phyloP scores from a whole-genome alignment of 163 green algal genomes.

The Scenedesmus sp. region DNA sequence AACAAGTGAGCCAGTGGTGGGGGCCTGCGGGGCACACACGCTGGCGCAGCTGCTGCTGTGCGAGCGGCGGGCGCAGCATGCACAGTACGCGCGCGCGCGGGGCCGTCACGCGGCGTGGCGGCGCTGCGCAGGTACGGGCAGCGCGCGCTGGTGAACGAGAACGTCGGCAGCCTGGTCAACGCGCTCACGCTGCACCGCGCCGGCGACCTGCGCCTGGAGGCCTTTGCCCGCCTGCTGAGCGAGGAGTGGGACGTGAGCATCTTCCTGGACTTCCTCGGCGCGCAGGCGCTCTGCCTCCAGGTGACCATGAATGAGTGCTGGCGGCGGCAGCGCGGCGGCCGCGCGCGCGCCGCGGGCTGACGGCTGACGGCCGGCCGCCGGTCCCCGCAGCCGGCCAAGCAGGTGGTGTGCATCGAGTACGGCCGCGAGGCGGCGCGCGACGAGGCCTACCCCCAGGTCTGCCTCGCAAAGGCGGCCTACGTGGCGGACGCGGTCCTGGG shows the following conservation, averaged over 20 bases:
- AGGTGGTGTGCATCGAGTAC: slow-evolving; percentile 62
- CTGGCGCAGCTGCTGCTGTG: no score
- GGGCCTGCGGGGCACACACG: no score
- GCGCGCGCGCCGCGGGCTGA: no score
- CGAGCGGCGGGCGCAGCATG: no score
- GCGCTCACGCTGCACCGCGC: slow-evolving; percentile 55
- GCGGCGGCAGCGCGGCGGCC: no score
- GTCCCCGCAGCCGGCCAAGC: slow-evolving; percentile 44
- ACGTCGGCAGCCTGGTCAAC: slow-evolving; percentile 61
- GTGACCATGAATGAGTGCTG: slow-evolving; percentile 9
- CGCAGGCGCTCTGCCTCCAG: slow-evolving; percentile 50
- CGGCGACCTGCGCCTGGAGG: slow-evolving; percentile 55
- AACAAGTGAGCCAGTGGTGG: slow-evolving; percentile 55
- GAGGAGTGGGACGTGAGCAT: slow-evolving; percentile 65
- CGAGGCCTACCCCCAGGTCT: slow-evolving; percentile 55
- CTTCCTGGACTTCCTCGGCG: slow-evolving; percentile 60
- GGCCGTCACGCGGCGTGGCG: no score
- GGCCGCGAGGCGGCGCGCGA: slow-evolving; percentile 49
- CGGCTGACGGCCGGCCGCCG: not conserved
- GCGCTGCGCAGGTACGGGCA: slow-evolving; percentile 50
- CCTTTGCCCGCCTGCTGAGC: slow-evolving; percentile 59
- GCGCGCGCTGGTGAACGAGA: slow-evolving; percentile 54
- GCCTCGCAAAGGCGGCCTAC: slow-evolving; percentile 49
- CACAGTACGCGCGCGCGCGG: no score
- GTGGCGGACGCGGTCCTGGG: slow-evolving; percentile 50